Conservation (phyloP, 2,329 filamentous ascomycete species). For the Trichoderma sp. region DNA sequence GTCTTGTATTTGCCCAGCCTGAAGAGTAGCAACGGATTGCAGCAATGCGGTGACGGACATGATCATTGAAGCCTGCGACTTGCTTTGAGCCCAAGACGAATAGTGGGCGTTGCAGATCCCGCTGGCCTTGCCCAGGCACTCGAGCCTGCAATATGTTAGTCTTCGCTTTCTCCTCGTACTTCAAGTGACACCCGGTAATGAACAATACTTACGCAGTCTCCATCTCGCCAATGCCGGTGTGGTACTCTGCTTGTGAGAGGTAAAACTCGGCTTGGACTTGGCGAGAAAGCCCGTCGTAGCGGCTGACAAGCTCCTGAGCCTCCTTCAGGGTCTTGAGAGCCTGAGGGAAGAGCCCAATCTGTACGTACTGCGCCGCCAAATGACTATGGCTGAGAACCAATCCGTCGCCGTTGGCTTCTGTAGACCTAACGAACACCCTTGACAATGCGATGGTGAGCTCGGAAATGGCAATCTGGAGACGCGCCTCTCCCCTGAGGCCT, state of each 20-base stretch:
- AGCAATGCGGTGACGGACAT: constrained; percentile 51
- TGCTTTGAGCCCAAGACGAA: constrained; percentile 42
- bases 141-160: constrained; percentile 33
- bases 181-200: not conserved
- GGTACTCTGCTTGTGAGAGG: constrained; percentile 73
- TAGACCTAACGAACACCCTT: constrained; percentile 38
- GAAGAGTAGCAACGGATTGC: constrained; percentile 66
- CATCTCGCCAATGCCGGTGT: constrained; percentile 65
- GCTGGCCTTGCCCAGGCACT: constrained; percentile 46
- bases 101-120: constrained; percentile 39
- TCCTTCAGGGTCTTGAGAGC: constrained; percentile 59
- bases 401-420: constrained; percentile 42
- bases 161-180: not conserved
- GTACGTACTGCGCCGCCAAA: constrained; percentile 57
- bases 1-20: constrained; percentile 60
- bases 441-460: constrained; percentile 51
- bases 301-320: constrained; percentile 53
- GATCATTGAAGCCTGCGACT: constrained; percentile 39
- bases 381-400: constrained; percentile 51
- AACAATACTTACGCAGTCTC: constrained; percentile 56
- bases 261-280: constrained; percentile 59
- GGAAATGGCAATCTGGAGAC: constrained; percentile 50
- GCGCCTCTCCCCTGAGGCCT: constrained; percentile 53
- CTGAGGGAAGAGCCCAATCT: constrained; percentile 54
- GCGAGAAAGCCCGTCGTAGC: constrained; percentile 43